phyloP scores from a whole-genome alignment of 2,329 filamentous ascomycete genomes.

The Pseudocercospora crystallina region DNA sequence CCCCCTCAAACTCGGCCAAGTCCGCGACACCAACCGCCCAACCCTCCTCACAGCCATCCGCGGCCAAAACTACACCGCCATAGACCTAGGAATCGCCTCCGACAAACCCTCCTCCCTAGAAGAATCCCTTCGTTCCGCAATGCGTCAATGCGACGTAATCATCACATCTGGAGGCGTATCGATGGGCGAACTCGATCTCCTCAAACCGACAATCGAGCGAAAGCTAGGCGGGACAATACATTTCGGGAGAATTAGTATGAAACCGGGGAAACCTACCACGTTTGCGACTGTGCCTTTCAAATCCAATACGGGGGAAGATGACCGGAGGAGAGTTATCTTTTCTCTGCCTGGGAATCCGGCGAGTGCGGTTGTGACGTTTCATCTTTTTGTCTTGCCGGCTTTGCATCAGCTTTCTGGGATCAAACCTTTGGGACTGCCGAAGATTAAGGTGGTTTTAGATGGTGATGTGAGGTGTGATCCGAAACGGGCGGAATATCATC shows the following conservation, averaged over 20 bases:
- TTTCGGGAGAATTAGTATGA: constrained; percentile 95
- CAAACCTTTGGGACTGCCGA: constrained; percentile 66
- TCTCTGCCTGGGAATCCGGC: constrained; percentile 92
- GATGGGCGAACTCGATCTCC: constrained; percentile 95
- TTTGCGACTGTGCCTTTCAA: constrained; percentile 83
- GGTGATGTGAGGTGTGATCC: constrained; percentile 74
- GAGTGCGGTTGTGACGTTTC: constrained; percentile 86
- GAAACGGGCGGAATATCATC: constrained; percentile 83
- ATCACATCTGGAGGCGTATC: constrained; percentile 93
- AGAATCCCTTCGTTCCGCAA: constrained; percentile 69
- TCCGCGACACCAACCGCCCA: constrained; percentile 89
- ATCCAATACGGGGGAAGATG: constrained; percentile 51
- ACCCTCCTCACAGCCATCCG: constrained; percentile 76
- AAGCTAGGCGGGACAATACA: constrained; percentile 88
- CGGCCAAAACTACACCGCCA: constrained; percentile 72
- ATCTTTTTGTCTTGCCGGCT: constrained; percentile 88
- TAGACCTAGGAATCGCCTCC: constrained; percentile 83
- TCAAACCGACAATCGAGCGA: constrained; percentile 94
- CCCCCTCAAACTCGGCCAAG: constrained; percentile 72
- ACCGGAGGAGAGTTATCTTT: constrained; percentile 74
- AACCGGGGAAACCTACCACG: constrained; percentile 95
- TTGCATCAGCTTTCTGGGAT: constrained; percentile 76
- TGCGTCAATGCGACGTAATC: constrained; percentile 75
- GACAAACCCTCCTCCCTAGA: constrained; percentile 75
- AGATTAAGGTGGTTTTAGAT: constrained; percentile 67